Conservation (phyloP, 2,329 filamentous ascomycete species). For the Microdochium paspali region DNA sequence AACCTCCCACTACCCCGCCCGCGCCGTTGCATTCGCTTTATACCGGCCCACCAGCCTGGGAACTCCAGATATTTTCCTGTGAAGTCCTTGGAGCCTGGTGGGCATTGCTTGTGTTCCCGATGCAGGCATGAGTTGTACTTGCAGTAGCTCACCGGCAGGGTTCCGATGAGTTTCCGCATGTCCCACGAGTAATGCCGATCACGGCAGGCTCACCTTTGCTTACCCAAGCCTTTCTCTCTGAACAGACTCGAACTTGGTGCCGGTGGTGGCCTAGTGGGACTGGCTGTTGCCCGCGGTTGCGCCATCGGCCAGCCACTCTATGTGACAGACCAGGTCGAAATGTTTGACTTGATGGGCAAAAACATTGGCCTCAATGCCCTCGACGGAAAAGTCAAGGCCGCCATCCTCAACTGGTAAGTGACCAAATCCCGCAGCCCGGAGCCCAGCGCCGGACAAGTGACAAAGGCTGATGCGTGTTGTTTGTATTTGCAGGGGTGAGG, state of each 20-base stretch:
- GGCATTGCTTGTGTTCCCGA: not conserved
- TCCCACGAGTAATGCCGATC: not conserved
- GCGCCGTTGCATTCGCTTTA: not conserved
- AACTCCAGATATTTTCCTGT: not conserved
- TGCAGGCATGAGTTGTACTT: not conserved
- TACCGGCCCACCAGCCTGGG: too few relatives aligned
- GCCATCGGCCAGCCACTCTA: slow-evolving; percentile 48
- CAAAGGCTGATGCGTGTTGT: slow-evolving; percentile 48
- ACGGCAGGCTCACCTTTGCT: slow-evolving; percentile 10
- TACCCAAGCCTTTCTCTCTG: slow-evolving; percentile 3
- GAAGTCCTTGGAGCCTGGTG: too few relatives aligned
- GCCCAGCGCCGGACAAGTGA: too few relatives aligned
- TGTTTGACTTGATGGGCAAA: slow-evolving; percentile 76
- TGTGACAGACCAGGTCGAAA: slow-evolving; percentile 80
- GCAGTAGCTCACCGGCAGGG: not conserved
- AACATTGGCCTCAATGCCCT: slow-evolving; percentile 81
- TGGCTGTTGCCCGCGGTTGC: slow-evolving; percentile 50
- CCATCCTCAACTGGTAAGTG: slow-evolving; percentile 72
- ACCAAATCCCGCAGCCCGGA: too few relatives aligned
- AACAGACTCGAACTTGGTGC: slow-evolving; percentile 81
- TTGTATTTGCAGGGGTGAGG: slow-evolving; percentile 42
- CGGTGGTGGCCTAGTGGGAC: slow-evolving; percentile 77
- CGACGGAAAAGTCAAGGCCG: slow-evolving; percentile 49
- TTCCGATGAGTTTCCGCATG: not conserved
- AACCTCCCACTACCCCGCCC: not conserved